Base-by-base conservation (phyloP, 306 rosid species). In the Corylus avellana region DNA sequence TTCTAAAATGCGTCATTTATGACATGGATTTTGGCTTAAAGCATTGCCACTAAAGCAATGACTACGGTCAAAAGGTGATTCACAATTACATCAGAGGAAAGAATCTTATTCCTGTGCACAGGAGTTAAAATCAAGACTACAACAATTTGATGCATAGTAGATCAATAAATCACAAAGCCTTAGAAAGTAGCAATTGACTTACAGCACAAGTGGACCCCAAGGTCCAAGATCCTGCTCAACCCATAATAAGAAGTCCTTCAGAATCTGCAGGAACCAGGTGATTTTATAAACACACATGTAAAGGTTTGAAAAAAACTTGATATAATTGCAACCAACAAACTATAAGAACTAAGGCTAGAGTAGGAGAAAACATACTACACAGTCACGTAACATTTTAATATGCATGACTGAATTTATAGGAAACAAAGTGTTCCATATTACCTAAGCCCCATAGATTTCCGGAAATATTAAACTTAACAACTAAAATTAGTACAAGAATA, bases 131-230 rank as follows among this genome's bases (percentile, higher is more conserved):
- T 8, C 29, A 18, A 67, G 25, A 67, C n/a, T 37, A 66, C 64
- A 22, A 58, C 49, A 16, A 17, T 37, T 67, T 67, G 20, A 67
- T 67, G 49, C 49, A 67, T 29, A 16, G 42, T 6, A 22, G 35
- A 74, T 18, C 57, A 20, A 46, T 35, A 56, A 50, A 46, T 35
- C 63, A 59, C 20, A 3, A 78, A 22, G 20, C 6, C 47, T 14
- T 72, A 7, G 7, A 47, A 72, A 22, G 13, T 51, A 59, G 18
- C 13, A 73, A 85, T 53, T 55, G 57, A 87, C 97, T 87, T 84
- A 94, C 98, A 94, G 89, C 80, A 88, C 93, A 78, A 94, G 59
- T 42, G 98, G 98, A 50, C 98, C 98, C 98, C 98, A 94, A 8
- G 85, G 82, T 17, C 98, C 98, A 85, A 94, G 98, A 88, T 94